Evolutionary conservation across 495 filamentous ascomycete species (phyloP).

Genomic region (Penicillium tannophilum): DNA sequence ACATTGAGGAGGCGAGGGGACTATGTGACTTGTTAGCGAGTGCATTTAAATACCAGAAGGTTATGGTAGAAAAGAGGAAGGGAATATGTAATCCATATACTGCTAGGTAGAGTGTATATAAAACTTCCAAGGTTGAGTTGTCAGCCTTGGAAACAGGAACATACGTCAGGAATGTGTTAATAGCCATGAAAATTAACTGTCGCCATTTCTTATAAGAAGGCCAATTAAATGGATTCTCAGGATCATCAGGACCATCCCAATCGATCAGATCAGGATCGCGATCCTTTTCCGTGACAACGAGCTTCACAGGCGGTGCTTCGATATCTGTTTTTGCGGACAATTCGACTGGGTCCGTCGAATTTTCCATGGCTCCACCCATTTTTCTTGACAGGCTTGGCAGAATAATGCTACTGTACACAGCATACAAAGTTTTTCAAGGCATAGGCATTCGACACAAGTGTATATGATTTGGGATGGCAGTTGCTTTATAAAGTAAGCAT

Average conservation of each 20-base stretch:
- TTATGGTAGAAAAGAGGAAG: slow-evolving; percentile 6
- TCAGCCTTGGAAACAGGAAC: slow-evolving; percentile 3
- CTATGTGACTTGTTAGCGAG: slow-evolving; percentile 12
- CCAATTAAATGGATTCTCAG: slow-evolving; percentile 65
- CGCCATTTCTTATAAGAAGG: slow-evolving; percentile 48
- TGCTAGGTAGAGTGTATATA: no score
- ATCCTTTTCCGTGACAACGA: not conserved
- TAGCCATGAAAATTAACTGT: slow-evolving; percentile 48
- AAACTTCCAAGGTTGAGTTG: no score
- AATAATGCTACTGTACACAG: no score
- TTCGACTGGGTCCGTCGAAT: not conserved
- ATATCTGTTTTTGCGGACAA: slow-evolving; percentile 5
- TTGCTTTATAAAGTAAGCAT: not conserved
- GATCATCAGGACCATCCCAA: slow-evolving; percentile 58
- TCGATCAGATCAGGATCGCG: slow-evolving; percentile 36
- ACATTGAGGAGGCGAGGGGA: slow-evolving; percentile 63
- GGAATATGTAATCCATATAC: no score
- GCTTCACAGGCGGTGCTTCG: slow-evolving; percentile 4
- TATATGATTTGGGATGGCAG: no score
- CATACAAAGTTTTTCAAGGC: no score
- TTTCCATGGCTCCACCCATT: slow-evolving; percentile 1
- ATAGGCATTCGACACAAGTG: no score
- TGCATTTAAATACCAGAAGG: not conserved
- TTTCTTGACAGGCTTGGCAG: not conserved
- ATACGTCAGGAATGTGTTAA: slow-evolving; percentile 60